Evolutionary conservation across 176 grass and related monocot genomes (phyloP).

Genomic region (Musa troglodytarum): DNA sequence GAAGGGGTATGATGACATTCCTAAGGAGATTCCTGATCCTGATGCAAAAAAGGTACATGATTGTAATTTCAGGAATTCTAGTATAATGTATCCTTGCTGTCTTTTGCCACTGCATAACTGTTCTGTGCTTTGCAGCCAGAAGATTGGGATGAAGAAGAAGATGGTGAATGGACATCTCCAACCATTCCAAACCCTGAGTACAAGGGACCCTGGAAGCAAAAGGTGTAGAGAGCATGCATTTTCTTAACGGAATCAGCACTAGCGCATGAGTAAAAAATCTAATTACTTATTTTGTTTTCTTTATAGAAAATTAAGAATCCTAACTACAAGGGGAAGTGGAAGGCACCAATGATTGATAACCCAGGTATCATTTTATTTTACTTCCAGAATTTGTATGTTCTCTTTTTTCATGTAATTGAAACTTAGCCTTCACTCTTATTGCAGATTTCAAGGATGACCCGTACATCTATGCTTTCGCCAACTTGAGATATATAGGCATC

Average conservation of each 20-base stretch:
- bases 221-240: slow-evolving; percentile 11
- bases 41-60: slow-evolving; percentile 49
- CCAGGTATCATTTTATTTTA: slow-evolving; percentile 30
- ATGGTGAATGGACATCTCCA: slow-evolving; percentile 59
- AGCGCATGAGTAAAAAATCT: background rate
- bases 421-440: slow-evolving; percentile 2
- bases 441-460: slow-evolving; percentile 67
- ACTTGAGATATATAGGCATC: slow-evolving; percentile 56
- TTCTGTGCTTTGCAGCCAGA: slow-evolving; percentile 31
- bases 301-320: slow-evolving; percentile 76
- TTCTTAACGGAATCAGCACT: background rate
- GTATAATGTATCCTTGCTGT: background rate
- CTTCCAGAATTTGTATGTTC: background rate
- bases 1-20: slow-evolving; percentile 73
- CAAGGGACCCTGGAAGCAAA: slow-evolving; percentile 54
- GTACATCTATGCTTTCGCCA: slow-evolving; percentile 41
- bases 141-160: slow-evolving; percentile 66
- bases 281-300: slow-evolving; percentile 5
- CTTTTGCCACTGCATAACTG: background rate
- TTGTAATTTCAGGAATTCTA: no score
- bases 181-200: slow-evolving; percentile 63
- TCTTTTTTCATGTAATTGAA: background rate
- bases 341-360: slow-evolving; percentile 68
- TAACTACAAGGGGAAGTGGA: slow-evolving; percentile 65
- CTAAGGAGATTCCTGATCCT: slow-evolving; percentile 50